phyloP scores from a whole-genome alignment of 140 eudicot genomes.

The Senecio squalidus region DNA sequence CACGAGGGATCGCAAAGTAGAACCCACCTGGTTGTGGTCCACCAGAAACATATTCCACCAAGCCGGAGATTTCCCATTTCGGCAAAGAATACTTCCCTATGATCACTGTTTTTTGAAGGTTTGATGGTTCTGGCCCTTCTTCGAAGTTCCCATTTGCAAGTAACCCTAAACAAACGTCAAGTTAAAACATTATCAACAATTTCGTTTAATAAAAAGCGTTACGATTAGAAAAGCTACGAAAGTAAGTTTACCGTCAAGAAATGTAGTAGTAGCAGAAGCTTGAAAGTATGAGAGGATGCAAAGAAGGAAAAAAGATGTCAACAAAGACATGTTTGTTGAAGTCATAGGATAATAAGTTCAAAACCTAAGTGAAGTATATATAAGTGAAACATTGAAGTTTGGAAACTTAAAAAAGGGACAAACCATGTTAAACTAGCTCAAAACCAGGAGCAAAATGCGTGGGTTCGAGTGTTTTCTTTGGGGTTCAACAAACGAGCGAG shows the following conservation, averaged over 20 bases:
- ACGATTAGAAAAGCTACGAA: no score
- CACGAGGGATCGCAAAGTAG: constrained; percentile 69
- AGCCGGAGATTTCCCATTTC: constrained; percentile 58
- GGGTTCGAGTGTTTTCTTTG: not conserved
- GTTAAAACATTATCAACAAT: no score
- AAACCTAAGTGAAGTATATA: not conserved
- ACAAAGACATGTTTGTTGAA: not conserved
- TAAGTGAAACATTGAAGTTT: not conserved
- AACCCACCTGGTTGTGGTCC: no score
- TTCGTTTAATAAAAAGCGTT: no score
- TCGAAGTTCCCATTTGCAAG: constrained; percentile 79
- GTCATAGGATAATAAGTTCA: not conserved
- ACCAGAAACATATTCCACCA: constrained; percentile 67
- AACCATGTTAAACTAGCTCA: not conserved
- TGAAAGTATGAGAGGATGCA: not conserved
- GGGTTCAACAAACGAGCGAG: not conserved
- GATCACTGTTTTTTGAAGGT: constrained; percentile 58
- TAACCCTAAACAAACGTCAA: constrained; percentile 28
- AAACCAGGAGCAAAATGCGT: not conserved
- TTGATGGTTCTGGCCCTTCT: constrained; percentile 50
- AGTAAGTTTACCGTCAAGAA: no score
- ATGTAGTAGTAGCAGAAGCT: not conserved
- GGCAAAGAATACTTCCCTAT: constrained; percentile 70
- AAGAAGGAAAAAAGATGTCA: not conserved
- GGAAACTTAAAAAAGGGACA: not conserved